Base-by-base conservation (phyloP, 768 basidiomycete genomes). In the Termitomyces sp. region DNA sequence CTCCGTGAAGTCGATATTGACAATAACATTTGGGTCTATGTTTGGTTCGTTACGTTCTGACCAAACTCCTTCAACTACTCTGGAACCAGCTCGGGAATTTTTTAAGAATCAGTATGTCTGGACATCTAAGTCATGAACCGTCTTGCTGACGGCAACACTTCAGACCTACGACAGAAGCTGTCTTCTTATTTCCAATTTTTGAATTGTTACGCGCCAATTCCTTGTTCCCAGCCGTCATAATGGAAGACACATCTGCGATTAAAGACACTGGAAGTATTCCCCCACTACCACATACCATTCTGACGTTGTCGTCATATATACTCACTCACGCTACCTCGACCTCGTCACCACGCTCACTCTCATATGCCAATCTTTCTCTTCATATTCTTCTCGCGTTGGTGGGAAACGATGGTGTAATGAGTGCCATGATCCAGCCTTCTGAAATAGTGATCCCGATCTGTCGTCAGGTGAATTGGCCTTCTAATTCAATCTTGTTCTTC, bases 271-370 rank as follows among this genome's bases (percentile, higher is more conserved):
- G 44, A 22, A 28, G 9, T 38, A 16, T 36, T 48, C 65, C 79
- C 0, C 78, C 81, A 6, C 70, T 81, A 11, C 72, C 79, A 1
- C 75, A 80, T 64, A 82, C 81, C 12, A 68, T 87, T 12, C 66
- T 90, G 50, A 81, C 84, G 4, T 68, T 89, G 56, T 81, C 85
- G 2, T 89, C 88, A 0, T 90, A 90, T 73, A 66, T 90, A 52
- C 71, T 89, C 57, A 82, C 86, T 2, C 89, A 91, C 68, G 88
- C 88, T 13, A 83, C 86, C 12, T 87, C 89, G 5, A 74, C 81
- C 0, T 77, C 80, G 2, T 84, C 86, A 15, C 73, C 82, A 6
- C 81, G 88, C 22, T 81, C 86, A 18, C 76, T 84, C 46, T 81
- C 83, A 2, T 91, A 91, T 69, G 87, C 86, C 1, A 81, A 80